A percentile compares a stretch with the other conserved stretches of the same genome.
Evolutionary conservation across 495 filamentous ascomycete genomes (phyloP).

Genomic region (Xylaria castorea): DNA sequence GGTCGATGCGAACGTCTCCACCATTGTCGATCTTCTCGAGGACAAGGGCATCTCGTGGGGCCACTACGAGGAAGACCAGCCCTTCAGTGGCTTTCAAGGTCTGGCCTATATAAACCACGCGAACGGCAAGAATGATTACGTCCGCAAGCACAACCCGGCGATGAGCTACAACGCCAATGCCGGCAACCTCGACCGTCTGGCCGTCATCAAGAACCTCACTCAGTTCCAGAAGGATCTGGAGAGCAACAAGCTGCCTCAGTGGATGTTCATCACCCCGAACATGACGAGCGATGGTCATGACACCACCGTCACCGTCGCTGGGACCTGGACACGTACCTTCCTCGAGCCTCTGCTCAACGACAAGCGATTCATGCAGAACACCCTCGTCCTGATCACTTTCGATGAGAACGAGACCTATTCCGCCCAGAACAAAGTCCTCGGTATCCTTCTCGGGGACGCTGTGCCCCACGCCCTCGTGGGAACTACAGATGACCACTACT

Average conservation of each 20-base stretch:
- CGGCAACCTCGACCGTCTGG: conserved; percentile 58
- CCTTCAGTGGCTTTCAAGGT: conserved; percentile 71
- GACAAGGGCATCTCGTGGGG: conserved; percentile 71
- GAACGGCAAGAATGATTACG: conserved; percentile 66
- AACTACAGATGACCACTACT: conserved; percentile 69
- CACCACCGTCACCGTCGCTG: conserved; percentile 66
- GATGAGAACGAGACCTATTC: conserved; percentile 69
- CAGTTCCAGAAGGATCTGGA: conserved; percentile 65
- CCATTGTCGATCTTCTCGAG: conserved; percentile 73
- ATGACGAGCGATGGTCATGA: conserved; percentile 74
- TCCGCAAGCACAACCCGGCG: conserved; percentile 79
- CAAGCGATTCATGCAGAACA: conserved; percentile 71
- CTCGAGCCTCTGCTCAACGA: conserved; percentile 67
- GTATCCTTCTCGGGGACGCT: conserved; percentile 70
- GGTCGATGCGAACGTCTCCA: conserved; percentile 67
- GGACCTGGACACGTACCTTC: conserved; percentile 64
- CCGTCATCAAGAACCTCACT: conserved; percentile 72
- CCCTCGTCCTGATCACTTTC: conserved; percentile 71
- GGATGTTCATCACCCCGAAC: conserved; percentile 79
- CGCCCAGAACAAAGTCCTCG: conserved; percentile 61
- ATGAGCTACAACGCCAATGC: conserved; percentile 66
- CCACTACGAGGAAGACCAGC: conserved; percentile 72
- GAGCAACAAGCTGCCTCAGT: conserved; percentile 67
- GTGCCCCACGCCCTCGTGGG: conserved; percentile 63
- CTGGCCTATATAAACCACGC: conserved; percentile 58